Evolutionary conservation across 139 green algal genomes (phyloP), one percentile per base, ranked within the genome.

Genomic region (Chlamydomonas sp.): DNA sequence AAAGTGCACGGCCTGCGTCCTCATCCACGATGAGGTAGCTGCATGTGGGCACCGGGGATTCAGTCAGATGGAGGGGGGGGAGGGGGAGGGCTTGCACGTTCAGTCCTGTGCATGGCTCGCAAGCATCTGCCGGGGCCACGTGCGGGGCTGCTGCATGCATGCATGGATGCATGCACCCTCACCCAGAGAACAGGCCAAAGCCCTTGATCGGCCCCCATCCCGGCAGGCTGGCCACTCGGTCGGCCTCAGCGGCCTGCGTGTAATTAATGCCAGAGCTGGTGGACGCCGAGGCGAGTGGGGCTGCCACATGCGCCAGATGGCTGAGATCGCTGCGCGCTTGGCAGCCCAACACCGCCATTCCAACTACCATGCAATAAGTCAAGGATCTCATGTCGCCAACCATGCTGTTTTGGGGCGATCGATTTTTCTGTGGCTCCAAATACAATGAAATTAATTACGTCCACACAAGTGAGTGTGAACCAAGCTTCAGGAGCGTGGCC

Each of bases 21-120:
- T 89, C 75, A 30, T 95, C 75, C 26, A 96, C 88, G 0, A 83
- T 96, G 6, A 96, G 67, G 65, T 94, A 93, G 2, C 88, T 90
- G 77, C 33, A 26, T 8, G 47, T 1, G 22, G 13, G 37, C 4
- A 20, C 5, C 6, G n/a, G 26, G 35, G 1, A 8, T 13, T 58
- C 3, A 2, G 24, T 10, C 33, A 36, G 33, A 28, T 65, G 49
- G n/a, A 29, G 22, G 1, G 0, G 34, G 5, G 2, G 5, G 22
- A 1, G 35, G 10, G 36, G 35, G 2, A 1, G 30, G 29, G 36
- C 24, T 1, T 43, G 1, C 3, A 28, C 4, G 49, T 37, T 2
- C 35, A 29, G 26, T 2, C 26, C 5, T 28, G 67, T 20, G n/a
- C 3, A 28, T 24, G 26, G 48, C n/a, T 48, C 31, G 24, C 28